Base-by-base conservation (phyloP, 2,329 filamentous ascomycete genomes). In the Scedosporium dehoogii region DNA sequence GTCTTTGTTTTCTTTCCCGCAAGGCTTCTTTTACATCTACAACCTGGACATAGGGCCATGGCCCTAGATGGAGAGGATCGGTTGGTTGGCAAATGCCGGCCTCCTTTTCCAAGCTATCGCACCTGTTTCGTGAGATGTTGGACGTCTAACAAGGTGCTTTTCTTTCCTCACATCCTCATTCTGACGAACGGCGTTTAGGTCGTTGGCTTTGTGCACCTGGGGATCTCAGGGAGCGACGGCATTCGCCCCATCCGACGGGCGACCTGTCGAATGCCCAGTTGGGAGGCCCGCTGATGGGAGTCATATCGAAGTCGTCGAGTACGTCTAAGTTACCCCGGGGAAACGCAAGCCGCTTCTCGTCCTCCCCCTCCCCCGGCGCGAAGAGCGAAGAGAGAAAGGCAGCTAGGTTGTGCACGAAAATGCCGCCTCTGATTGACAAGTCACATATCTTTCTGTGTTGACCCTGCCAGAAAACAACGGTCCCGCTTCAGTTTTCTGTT, bases 261-360 rank as follows among this genome's bases (percentile, higher is more conserved):
- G 12, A 6, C 27, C 29, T 9, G 25, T 76, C 62, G 73, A 78
- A 68, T 76, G 75, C 63, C 74, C 77, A 60, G 80, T 80, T 60
- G 75, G 70, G 64, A 64, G 68, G 62, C 67, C 72, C 66, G 70
- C 71, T 62, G 73, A 73, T 46, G 29, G 41, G 7, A 46, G 9
- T 58, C 64, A 64, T 61, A 73, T 79, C 69, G 69, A 72, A 63
- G 78, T 87, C 60, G 74, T 86, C 57, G 86, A 88, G 85, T 88
- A 80, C 71, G 83, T 80, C 46, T 63, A 60, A 62, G 62, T 64
- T 3, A 48, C 9, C 4, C 44, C n/a, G 9, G 44, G n/a, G n/a
- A 48, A 48, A 21, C n/a, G 14, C 44, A 48, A 21, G 44, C 44
- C 44, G 23, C 64, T 62, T 59, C 48, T 14, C 23, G 10, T 62